Base-by-base conservation (phyloP, 257 asterid species). In the Rubia yunnanensis region DNA sequence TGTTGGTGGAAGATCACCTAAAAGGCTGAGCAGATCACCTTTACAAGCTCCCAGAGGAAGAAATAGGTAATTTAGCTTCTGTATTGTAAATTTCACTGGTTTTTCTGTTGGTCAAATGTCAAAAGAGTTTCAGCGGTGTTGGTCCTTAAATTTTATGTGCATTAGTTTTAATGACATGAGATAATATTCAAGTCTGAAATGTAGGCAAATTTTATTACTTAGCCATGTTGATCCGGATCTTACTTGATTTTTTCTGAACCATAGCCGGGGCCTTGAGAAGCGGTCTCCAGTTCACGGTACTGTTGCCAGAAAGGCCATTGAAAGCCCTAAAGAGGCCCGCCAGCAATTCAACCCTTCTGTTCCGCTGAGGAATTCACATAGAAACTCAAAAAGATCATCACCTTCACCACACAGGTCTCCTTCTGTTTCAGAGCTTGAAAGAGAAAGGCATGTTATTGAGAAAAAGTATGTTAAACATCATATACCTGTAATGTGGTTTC, bases 11-110 rank as follows among this genome's bases (percentile, higher is more conserved):
- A 82, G 67, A 68, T 79, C 89, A 27, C 73, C 64, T 14, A 82
- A 72, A 73, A 76, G 61, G 34, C 66, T 20, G 28, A 69, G 70
- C 54, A 84, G 78, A 66, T 87, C 96, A 60, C 89, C 85, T 63
- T 41, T 69, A 56, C 79, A 60, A 58, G 86, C 95, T 77, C 80
- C 82, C 71, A 77, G 79, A 58, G 88, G 60, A 75, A 86, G 83
- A 65, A 77, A 65, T 76, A 92, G 99, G 99, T 92, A 79, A n/a
- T 26, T 41, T 41, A 23, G 10, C 63, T 4, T 1, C 32, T 50
- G 13, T 18, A 9, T 52, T 0, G 13, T 32, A 26, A 10, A 13
- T 5, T 63, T 0, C 48, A 3, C 60, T n/a, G 18, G 14, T 70
- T 65, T 63, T 72, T 49, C 35, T 46, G 50, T 23, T 67, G 38